Evolutionary conservation across 495 filamentous ascomycete species (phyloP), one percentile per base, ranked within the genome.

Genomic region (Aspergillus homomorphus): DNA sequence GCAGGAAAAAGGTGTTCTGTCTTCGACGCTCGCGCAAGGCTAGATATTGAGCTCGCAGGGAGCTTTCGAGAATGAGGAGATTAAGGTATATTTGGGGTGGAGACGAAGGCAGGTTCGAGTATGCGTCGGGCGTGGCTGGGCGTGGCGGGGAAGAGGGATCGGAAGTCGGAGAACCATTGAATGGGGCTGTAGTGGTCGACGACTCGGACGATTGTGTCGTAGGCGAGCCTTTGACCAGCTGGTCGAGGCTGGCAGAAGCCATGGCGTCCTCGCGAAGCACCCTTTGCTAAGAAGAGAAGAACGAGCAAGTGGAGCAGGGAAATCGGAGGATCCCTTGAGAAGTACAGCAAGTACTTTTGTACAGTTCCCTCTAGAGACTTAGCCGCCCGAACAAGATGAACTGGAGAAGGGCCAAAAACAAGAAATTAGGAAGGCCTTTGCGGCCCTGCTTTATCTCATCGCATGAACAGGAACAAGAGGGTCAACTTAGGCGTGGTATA

Each of bases 21-120:
- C 94, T 86, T 38, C 93, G 84, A 45, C 95, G 89, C 49, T 91
- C 87, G 21, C 91, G 90, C 48, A 97, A 81, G 54, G 89, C 85
- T 52, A 99, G 83, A 72, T 96, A 98, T 66, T 99, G 94, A 19
- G 88, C 86, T 45, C 94, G 92, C 22, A 99, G 80, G 15, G 91
- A 96, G 50, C 91, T 91, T 73, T 99, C 94, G 68, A 99, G 88
- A 64, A 99, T 93, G 53, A 99, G 80, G 41, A 99, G 88, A 70
- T 99, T 99, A 63, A 98, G 83, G 77, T 98, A 99, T 66, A 98
- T 96, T 76, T 97, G 95, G n/a, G 90, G 90, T 69, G 89, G 93
- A 26, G 92, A 91, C 59, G 89, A 93, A 12, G 94, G 93, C 26
- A 95, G 84, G 43, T 86, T 83, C 56, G 87, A 86, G 49, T 91